A percentile compares a stretch with the other conserved stretches of the same genome.
These are phyloP conservation scores for Rhizomucor miehei DNA, from an alignment of 371 early-diverging fungal genomes.

Conservation along the genomic window DNA sequence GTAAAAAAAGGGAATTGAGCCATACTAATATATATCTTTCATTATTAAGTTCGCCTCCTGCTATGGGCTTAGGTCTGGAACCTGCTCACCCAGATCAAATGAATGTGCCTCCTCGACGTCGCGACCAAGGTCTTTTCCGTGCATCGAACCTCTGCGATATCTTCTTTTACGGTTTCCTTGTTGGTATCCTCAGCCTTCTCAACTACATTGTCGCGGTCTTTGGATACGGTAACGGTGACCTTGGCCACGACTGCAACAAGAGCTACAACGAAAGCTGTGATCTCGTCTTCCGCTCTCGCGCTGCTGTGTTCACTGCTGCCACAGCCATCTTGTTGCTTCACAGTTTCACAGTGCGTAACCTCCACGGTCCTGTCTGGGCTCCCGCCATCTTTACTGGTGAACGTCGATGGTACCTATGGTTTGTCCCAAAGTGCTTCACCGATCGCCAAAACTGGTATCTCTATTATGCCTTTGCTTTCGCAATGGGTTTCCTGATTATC, in stretches of 20 bases:
- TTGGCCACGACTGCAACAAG: constrained; percentile 63
- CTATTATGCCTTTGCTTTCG: constrained; percentile 49
- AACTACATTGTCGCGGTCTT: constrained; percentile 70
- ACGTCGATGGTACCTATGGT: constrained; percentile 56
- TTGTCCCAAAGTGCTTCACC: constrained; percentile 34
- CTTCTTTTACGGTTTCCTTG: constrained; percentile 69
- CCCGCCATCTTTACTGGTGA: constrained; percentile 34
- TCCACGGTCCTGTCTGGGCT: constrained; percentile 55
- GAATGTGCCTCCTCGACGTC: constrained; percentile 75
- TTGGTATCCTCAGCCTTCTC: constrained; percentile 62
- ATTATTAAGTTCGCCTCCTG: constrained; percentile 69
- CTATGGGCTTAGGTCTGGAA: constrained; percentile 84
- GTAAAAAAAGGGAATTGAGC: not conserved
- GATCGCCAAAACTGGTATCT: constrained; percentile 60
- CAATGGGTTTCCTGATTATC: constrained; percentile 53
- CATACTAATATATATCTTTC: not conserved
- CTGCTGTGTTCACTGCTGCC: constrained; percentile 65
- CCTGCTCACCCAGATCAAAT: constrained; percentile 78
- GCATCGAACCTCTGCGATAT: constrained; percentile 67
- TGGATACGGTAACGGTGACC: constrained; percentile 52
- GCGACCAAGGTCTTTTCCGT: constrained; percentile 66
- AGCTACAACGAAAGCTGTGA: constrained; percentile 57
- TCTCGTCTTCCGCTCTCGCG: constrained; percentile 73
- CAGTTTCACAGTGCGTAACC: constrained; percentile 72
- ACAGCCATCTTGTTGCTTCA: constrained; percentile 66